Percentiles rank a stretch among this genome's conserved stretches.
Evolutionary conservation across 1,284 basidiomycete species (phyloP).

Genomic region (Amylostereum chailletii): DNA sequence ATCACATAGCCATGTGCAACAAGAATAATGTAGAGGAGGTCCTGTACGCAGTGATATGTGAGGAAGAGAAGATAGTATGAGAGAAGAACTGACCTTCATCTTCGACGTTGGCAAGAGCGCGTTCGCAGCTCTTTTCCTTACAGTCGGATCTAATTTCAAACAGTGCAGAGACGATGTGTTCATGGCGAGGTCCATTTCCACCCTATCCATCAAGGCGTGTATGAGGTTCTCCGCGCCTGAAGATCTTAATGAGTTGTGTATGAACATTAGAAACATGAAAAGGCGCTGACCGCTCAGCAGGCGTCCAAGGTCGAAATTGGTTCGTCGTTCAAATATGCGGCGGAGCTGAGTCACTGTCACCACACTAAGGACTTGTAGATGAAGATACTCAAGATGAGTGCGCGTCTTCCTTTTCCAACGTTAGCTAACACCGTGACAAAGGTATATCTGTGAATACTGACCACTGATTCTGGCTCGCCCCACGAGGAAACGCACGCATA

Average conservation of each 20-base stretch:
- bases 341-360: conserved; percentile 80
- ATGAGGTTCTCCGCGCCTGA: conserved; percentile 80
- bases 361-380: conserved; percentile 87
- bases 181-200: conserved; percentile 78
- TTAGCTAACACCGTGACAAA: conserved; percentile 15
- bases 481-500: conserved; percentile 86
- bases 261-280: not conserved
- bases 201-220: conserved; percentile 54
- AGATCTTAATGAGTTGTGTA: too few species aligned
- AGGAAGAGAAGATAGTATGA: not conserved
- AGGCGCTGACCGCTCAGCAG: conserved; percentile 62
- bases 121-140: conserved; percentile 70
- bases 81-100: conserved; percentile 52
- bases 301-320: conserved; percentile 86
- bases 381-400: conserved; percentile 89
- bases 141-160: conserved; percentile 58
- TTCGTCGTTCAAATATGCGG: conserved; percentile 79
- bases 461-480: conserved; percentile 91
- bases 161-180: conserved; percentile 77
- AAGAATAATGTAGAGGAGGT: conserved; percentile 86
- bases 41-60: conserved; percentile 33
- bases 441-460: conserved; percentile 35
- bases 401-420: conserved; percentile 70
- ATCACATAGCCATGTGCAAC: conserved; percentile 75
- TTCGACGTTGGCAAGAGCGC: conserved; percentile 70